Conservation (phyloP, 768 basidiomycete genomes). For the Gymnopilus junonius region DNA sequence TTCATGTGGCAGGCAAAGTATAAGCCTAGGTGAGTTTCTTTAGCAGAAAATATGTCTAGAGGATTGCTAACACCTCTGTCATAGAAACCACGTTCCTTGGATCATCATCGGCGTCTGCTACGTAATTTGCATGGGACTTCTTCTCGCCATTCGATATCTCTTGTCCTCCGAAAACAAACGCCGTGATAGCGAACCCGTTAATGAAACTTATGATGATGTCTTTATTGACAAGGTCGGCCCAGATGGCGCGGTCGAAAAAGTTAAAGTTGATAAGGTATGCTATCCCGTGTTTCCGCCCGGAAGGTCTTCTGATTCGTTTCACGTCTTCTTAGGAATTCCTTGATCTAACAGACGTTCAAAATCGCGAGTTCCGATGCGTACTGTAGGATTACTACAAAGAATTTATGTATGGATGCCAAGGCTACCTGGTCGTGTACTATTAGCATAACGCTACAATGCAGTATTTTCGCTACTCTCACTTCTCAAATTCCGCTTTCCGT, state of each 20-base stretch:
- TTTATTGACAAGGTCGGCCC: constrained; percentile 57
- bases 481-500: neutral
- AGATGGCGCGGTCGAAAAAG: constrained; percentile 55
- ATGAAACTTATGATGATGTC: constrained; percentile 61
- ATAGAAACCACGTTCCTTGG: constrained; percentile 78
- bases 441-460: neutral
- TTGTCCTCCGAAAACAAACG: constrained; percentile 65
- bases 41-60: neutral
- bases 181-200: constrained; percentile 58
- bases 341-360: constrained; percentile 75
- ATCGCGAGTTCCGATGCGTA: constrained; percentile 75
- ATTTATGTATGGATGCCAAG: neutral
- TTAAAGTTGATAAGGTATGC: constrained; percentile 71
- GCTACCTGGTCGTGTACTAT: neutral
- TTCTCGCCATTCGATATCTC: constrained; percentile 54
- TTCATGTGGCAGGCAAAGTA: constrained; percentile 80
- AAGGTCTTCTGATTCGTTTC: neutral
- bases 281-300: neutral
- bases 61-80: neutral
- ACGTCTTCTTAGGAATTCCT: constrained; percentile 59
- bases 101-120: constrained; percentile 74
- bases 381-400: constrained; percentile 36
- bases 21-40: constrained; percentile 55
- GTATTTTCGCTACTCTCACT: neutral
- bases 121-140: constrained; percentile 48